Evolutionary conservation across 768 basidiomycete species (phyloP).

Genomic region (Rhizopogon rudus): DNA sequence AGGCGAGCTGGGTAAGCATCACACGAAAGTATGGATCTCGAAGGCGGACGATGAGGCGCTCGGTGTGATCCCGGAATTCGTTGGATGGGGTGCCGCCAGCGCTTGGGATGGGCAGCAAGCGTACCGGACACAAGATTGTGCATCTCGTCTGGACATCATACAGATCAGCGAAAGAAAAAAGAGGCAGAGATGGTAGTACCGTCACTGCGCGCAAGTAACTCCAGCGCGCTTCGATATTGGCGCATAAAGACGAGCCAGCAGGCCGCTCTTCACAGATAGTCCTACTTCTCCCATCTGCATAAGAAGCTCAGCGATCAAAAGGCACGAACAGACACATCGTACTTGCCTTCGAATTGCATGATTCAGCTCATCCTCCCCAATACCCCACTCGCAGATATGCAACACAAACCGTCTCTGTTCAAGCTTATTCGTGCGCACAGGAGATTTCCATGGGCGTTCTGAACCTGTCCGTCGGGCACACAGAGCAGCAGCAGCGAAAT

Average conservation of each 20-base stretch:
- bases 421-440: constrained; percentile 48
- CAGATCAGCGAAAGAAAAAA: no score
- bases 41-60: constrained; percentile 63
- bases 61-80: constrained; percentile 70
- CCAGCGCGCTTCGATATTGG: constrained; percentile 52
- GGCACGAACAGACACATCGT: background rate
- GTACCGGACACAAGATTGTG: no score
- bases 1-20: constrained; percentile 72
- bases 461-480: constrained; percentile 28
- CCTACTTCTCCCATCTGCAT: constrained; percentile 71
- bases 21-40: constrained; percentile 81
- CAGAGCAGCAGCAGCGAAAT: constrained; percentile 51
- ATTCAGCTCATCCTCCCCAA: constrained; percentile 61
- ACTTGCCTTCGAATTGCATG: constrained; percentile 49
- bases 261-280: constrained; percentile 66
- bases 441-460: constrained; percentile 50
- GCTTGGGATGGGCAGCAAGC: constrained; percentile 54
- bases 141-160: no score
- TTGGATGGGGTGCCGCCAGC: constrained; percentile 31
- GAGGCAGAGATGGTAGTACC: no score
- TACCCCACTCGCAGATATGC: constrained; percentile 71
- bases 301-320: background rate
- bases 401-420: constrained; percentile 66
- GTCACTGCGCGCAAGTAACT: constrained; percentile 73
- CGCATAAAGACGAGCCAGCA: constrained; percentile 84